Evolutionary conservation across 2,329 filamentous ascomycete species (phyloP).

Genomic region (Fusarium sarcochroum): DNA sequence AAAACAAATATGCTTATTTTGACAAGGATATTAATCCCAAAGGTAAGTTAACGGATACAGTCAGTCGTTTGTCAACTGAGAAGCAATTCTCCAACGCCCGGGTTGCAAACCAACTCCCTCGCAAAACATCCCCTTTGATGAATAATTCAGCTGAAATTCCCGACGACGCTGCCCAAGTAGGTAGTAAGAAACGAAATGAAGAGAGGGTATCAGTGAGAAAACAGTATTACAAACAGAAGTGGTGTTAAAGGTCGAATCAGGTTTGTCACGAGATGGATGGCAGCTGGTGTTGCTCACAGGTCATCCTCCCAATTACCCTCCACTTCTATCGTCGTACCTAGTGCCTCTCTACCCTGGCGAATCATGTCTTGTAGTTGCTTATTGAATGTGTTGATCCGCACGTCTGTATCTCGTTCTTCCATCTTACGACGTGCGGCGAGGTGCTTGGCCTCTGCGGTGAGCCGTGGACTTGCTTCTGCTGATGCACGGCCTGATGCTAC

Average conservation of each 20-base stretch:
- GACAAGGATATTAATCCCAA: slow-evolving; percentile 23
- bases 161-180: slow-evolving; percentile 15
- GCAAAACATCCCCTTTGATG: slow-evolving; percentile 20
- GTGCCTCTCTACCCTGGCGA: slow-evolving; percentile 85
- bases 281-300: slow-evolving; percentile 39
- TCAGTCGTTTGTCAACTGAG: slow-evolving; percentile 13
- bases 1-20: slow-evolving; percentile 32
- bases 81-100: slow-evolving; percentile 32
- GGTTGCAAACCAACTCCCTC: slow-evolving; percentile 27
- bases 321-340: slow-evolving; percentile 81
- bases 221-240: slow-evolving; percentile 9
- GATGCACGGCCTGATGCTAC: slow-evolving; percentile 54
- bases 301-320: slow-evolving; percentile 59
- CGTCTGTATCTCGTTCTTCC: slow-evolving; percentile 84
- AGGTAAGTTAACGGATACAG: slow-evolving; percentile 15
- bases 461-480: slow-evolving; percentile 60
- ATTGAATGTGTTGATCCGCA: slow-evolving; percentile 84
- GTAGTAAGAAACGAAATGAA: slow-evolving; percentile 18
- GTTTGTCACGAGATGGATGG: slow-evolving; percentile 23
- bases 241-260: slow-evolving; percentile 12
- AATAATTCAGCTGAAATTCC: slow-evolving; percentile 4
- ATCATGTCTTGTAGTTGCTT: slow-evolving; percentile 88
- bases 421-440: slow-evolving; percentile 79
- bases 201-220: slow-evolving; percentile 41
- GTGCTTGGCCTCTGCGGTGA: slow-evolving; percentile 77